phyloP scores from a whole-genome alignment of 495 filamentous ascomycete genomes.

The Aspergillus saccharolyticus region DNA sequence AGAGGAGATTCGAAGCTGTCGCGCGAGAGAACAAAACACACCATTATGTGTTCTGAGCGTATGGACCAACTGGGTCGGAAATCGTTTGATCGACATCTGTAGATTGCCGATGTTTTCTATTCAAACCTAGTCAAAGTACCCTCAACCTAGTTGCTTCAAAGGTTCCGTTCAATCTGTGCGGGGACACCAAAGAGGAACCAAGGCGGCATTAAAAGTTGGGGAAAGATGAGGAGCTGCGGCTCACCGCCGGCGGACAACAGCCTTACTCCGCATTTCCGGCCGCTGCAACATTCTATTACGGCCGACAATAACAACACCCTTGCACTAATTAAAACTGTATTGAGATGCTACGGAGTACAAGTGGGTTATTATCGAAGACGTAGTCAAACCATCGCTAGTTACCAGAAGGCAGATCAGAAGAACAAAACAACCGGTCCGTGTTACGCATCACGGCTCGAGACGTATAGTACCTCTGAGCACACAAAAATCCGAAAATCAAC shows the following conservation, averaged over 20 bases:
- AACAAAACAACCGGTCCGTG: slow-evolving; percentile 25
- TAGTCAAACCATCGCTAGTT: slow-evolving; percentile 48
- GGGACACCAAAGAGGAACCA: neutral
- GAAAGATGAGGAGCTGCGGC: neutral
- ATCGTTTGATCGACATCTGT: slow-evolving; percentile 31
- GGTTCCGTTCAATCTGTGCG: neutral
- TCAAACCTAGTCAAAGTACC: neutral
- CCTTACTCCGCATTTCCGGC: slow-evolving; percentile 2
- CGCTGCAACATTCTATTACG: neutral
- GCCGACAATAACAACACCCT: neutral
- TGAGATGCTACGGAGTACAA: slow-evolving; percentile 40
- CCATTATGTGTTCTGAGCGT: slow-evolving; percentile 47
- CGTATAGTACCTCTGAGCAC: slow-evolving; percentile 16
- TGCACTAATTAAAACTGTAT: slow-evolving; percentile 28
- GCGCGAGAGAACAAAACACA: slow-evolving; percentile 9
- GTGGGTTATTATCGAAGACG: slow-evolving; percentile 47
- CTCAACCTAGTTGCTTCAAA: too few species aligned
- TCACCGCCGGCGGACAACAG: slow-evolving; percentile 3
- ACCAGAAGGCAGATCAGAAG: slow-evolving; percentile 41
- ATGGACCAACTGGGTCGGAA: slow-evolving; percentile 35
- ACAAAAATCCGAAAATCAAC: slow-evolving; percentile 20
- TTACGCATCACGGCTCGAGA: slow-evolving; percentile 11
- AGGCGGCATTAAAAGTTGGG: neutral
- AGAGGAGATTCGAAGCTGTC: neutral
- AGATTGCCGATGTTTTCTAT: neutral